phyloP scores from a whole-genome alignment of 2,329 filamentous ascomycete species.

The Fusarium paranaense region DNA sequence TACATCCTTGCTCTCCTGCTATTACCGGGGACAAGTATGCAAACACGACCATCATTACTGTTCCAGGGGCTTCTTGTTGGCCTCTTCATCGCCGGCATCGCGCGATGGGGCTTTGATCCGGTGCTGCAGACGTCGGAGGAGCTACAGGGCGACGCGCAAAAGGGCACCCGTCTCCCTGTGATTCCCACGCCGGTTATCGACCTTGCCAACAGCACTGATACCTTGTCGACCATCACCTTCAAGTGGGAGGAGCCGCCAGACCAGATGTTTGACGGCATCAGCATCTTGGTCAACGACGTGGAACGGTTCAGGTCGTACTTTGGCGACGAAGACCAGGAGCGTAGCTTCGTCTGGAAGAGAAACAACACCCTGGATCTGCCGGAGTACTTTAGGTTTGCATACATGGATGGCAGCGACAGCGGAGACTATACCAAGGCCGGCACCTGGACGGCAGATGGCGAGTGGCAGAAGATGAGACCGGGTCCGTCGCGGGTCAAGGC shows the following conservation, averaged over 20 bases:
- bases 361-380: conserved; percentile 59
- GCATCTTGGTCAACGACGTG: conserved; percentile 86
- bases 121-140: conserved; percentile 85
- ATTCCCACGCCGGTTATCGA: conserved; percentile 61
- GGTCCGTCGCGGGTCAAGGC: conserved; percentile 65
- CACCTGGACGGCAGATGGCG: conserved; percentile 71
- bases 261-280: conserved; percentile 77
- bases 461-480: conserved; percentile 74
- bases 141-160: conserved; percentile 75
- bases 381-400: conserved; percentile 84
- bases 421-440: conserved; percentile 83
- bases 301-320: conserved; percentile 82
- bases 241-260: conserved; percentile 60
- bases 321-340: conserved; percentile 59
- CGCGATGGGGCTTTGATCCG: conserved; percentile 92
- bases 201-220: conserved; percentile 49
- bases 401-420: conserved; percentile 71
- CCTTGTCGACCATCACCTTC: conserved; percentile 75
- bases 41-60: conserved; percentile 84
- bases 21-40: conserved; percentile 87
- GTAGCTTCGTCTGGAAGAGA: conserved; percentile 70
- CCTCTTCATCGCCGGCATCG: conserved; percentile 90
- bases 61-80: conserved; percentile 93
- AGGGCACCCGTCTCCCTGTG: conserved; percentile 70
- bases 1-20: conserved; percentile 91